phyloP scores from a whole-genome alignment of 139 green algal genomes.

The Haematococcus lacustris region DNA sequence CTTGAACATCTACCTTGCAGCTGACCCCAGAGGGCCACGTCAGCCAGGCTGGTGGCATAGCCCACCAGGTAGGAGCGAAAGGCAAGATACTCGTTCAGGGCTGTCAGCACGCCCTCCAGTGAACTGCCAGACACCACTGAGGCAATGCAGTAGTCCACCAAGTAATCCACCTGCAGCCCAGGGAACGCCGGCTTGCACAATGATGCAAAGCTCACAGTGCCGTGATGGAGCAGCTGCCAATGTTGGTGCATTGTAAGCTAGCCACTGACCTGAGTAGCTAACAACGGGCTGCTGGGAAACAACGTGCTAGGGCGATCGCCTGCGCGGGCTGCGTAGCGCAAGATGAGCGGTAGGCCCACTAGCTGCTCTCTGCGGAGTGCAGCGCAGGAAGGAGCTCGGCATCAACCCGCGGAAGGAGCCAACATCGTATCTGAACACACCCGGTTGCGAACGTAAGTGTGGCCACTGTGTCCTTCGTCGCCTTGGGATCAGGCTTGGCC shows the following conservation, averaged over 20 bases:
- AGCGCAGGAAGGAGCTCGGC: background rate
- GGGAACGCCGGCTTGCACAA: background rate
- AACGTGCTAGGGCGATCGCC: constrained; percentile 19
- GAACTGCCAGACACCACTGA: constrained; percentile 47
- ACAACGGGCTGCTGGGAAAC: constrained; percentile 40
- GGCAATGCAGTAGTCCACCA: constrained; percentile 62
- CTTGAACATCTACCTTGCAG: constrained; percentile 50
- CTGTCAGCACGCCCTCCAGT: constrained; percentile 53
- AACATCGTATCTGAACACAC: background rate
- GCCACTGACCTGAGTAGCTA: constrained; percentile 43
- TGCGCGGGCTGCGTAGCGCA: constrained; percentile 60
- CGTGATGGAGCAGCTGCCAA: background rate
- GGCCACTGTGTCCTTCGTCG: constrained; percentile 47
- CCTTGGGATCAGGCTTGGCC: constrained; percentile 44
- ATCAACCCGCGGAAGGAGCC: background rate
- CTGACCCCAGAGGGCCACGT: constrained; percentile 81
- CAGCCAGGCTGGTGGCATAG: constrained; percentile 64
- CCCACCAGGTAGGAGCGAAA: constrained; percentile 82
- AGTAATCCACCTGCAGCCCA: constrained; percentile 62
- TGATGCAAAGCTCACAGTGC: background rate
- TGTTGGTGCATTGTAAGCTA: too few species aligned
- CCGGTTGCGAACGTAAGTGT: constrained; percentile 36
- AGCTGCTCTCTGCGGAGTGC: constrained; percentile 54
- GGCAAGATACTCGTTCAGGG: constrained; percentile 66
- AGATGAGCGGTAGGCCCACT: constrained; percentile 44